phyloP scores from a whole-genome alignment of 2,329 filamentous ascomycete genomes.

The Penicillium sp. region DNA sequence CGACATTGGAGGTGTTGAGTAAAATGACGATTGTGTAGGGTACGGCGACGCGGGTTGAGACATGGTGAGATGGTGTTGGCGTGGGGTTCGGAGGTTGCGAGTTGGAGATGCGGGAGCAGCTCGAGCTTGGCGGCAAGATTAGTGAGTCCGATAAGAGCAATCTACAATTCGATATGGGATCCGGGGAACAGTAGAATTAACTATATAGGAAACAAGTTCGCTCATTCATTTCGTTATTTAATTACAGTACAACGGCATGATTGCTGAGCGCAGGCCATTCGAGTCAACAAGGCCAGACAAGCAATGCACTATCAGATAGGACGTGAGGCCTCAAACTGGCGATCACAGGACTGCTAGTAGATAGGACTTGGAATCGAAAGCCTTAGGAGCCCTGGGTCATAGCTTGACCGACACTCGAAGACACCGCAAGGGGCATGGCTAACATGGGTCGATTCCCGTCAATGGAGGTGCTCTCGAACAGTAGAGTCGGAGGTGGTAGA shows the following conservation, averaged over 20 bases:
- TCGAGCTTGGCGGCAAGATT: slow-evolving; percentile 13
- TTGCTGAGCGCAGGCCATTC: neutral
- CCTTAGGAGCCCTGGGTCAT: neutral
- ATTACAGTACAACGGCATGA: neutral
- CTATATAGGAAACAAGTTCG: neutral
- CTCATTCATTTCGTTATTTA: neutral
- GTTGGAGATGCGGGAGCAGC: slow-evolving; percentile 13
- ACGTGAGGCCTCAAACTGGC: neutral
- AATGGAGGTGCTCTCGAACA: neutral
- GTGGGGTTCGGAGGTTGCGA: slow-evolving; percentile 8
- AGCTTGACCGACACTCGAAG: neutral
- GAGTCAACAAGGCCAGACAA: neutral
- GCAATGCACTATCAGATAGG: neutral
- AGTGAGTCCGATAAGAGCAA: neutral
- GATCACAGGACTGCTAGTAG: neutral
- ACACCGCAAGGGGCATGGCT: neutral
- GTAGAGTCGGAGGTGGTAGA: neutral
- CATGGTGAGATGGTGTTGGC: slow-evolving; percentile 15
- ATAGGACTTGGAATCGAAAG: neutral
- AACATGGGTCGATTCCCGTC: neutral
- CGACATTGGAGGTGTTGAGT: slow-evolving; percentile 19
- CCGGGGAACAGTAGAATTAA: neutral
- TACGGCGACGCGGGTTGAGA: slow-evolving; percentile 25
- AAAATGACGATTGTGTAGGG: slow-evolving; percentile 23
- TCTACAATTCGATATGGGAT: neutral